Conservation (phyloP, 1,139 yeast genomes). For the Yamadazyma epiphylla region DNA sequence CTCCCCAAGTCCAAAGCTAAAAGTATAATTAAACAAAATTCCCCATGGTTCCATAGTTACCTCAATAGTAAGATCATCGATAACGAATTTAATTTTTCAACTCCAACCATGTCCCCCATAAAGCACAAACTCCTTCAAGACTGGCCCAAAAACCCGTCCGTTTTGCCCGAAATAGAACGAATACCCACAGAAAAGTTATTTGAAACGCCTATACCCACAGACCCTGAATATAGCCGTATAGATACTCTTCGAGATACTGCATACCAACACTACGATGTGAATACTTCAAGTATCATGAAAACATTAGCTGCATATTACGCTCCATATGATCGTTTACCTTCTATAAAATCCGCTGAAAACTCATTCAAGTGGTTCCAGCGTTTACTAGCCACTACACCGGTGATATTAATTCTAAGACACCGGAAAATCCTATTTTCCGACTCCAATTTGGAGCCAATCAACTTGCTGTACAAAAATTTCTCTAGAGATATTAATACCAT, state of each 20-base stretch:
- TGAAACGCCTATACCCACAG: no score
- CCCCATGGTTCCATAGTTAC: no score
- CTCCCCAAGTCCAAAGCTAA: no score
- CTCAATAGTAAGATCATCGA: no score
- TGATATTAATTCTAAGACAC: slow-evolving; percentile 28
- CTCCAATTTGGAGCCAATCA: slow-evolving; percentile 21
- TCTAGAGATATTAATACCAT: slow-evolving; percentile 11
- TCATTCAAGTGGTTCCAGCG: slow-evolving; percentile 28
- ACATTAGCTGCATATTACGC: slow-evolving; percentile 9
- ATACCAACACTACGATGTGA: no score
- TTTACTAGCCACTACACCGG: slow-evolving; percentile 27
- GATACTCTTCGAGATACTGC: no score
- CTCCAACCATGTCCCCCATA: slow-evolving; percentile 1
- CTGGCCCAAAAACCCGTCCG: no score
- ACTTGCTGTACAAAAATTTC: no score
- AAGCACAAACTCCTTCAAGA: slow-evolving; percentile 1
- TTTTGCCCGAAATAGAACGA: no score
- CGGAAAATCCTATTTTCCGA: slow-evolving; percentile 26
- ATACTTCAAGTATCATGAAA: slow-evolving; percentile 7
- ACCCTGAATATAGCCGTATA: no score
- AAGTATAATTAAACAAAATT: no score
- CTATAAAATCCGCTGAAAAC: slow-evolving; percentile 8
- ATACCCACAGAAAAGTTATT: no score
- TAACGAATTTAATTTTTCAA: background rate
- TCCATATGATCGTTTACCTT: slow-evolving; percentile 7